Evolutionary conservation across 2,329 filamentous ascomycete genomes (phyloP).

Genomic region (Trichoderma polysporum): DNA sequence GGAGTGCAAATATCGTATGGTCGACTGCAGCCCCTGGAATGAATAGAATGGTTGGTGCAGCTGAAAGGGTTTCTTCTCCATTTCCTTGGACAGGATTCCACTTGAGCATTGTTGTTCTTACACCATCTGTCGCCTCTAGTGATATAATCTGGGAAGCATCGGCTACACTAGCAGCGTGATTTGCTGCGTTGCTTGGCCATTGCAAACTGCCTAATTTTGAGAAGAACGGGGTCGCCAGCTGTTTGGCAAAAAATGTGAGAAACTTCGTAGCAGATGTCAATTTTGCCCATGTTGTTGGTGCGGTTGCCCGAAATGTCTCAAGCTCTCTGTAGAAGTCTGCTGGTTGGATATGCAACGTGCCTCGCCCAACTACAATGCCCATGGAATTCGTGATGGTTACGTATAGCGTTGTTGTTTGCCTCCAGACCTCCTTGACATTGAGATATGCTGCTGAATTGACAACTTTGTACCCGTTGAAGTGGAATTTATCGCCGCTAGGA

Average conservation of each 20-base stretch:
- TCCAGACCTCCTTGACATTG: no score
- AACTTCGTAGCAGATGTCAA: no score
- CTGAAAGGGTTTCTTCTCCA: no score
- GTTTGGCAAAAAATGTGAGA: no score
- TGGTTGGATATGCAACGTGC: slow-evolving; percentile 57
- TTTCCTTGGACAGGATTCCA: slow-evolving; percentile 63
- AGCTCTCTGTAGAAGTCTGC: slow-evolving; percentile 56
- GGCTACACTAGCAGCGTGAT: background rate
- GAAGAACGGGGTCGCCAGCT: slow-evolving; percentile 23
- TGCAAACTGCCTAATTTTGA: slow-evolving; percentile 25
- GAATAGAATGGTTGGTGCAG: no score
- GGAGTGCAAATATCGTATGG: no score
- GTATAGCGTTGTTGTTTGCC: no score
- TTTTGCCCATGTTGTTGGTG: slow-evolving; percentile 20
- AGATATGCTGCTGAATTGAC: no score
- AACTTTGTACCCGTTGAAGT: no score
- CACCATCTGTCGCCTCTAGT: slow-evolving; percentile 52
- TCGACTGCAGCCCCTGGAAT: no score
- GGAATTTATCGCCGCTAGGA: no score
- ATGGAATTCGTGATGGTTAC: no score
- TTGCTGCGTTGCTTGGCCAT: slow-evolving; percentile 22
- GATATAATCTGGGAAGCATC: slow-evolving; percentile 41
- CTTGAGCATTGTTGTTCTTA: slow-evolving; percentile 54
- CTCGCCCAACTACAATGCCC: slow-evolving; percentile 55
- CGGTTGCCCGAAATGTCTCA: slow-evolving; percentile 46